Conservation (phyloP, 2,329 filamentous ascomycete genomes). For the Penicillium digitatum region DNA sequence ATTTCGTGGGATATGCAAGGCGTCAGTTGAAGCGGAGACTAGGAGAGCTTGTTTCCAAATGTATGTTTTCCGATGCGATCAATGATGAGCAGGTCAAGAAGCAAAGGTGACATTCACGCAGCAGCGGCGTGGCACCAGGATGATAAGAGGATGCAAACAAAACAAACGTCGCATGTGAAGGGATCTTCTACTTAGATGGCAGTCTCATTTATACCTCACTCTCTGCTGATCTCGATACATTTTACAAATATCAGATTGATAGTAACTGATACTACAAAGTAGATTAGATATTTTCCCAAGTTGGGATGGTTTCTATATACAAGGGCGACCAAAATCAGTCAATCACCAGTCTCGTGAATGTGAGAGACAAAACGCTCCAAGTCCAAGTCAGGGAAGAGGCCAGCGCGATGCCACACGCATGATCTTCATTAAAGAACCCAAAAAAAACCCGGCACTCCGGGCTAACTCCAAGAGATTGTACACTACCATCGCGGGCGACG, state of each 20-base stretch:
- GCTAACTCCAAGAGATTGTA: slow-evolving; percentile 15
- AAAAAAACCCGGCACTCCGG: slow-evolving; percentile 7
- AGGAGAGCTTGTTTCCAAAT: not conserved
- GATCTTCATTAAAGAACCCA: slow-evolving; percentile 7
- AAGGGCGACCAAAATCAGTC: slow-evolving; percentile 9
- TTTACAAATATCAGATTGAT: not conserved
- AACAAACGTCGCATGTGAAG: slow-evolving; percentile 13
- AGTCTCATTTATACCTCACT: not conserved
- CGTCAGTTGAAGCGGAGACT: not conserved
- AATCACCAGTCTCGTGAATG: slow-evolving; percentile 4
- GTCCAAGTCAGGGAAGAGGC: slow-evolving; percentile 1
- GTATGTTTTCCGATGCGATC: slow-evolving; percentile 1
- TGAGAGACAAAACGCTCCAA: slow-evolving; percentile 2
- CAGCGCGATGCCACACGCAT: slow-evolving; percentile 14
- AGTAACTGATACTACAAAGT: slow-evolving; percentile 15
- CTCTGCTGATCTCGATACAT: not conserved
- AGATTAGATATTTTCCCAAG: slow-evolving; percentile 16
- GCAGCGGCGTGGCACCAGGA: slow-evolving; percentile 1
- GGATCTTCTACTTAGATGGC: not conserved
- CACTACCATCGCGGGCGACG: slow-evolving; percentile 10
- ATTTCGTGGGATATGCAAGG: not conserved
- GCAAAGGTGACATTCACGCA: not conserved
- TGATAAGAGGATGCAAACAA: slow-evolving; percentile 20
- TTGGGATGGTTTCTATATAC: slow-evolving; percentile 16
- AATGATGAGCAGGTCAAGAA: not conserved